A percentile compares a stretch with the other conserved stretches of the same genome.
Evolutionary conservation across 2,329 filamentous ascomycete species (phyloP).

Genomic region (Pestalotiopsis sp.): DNA sequence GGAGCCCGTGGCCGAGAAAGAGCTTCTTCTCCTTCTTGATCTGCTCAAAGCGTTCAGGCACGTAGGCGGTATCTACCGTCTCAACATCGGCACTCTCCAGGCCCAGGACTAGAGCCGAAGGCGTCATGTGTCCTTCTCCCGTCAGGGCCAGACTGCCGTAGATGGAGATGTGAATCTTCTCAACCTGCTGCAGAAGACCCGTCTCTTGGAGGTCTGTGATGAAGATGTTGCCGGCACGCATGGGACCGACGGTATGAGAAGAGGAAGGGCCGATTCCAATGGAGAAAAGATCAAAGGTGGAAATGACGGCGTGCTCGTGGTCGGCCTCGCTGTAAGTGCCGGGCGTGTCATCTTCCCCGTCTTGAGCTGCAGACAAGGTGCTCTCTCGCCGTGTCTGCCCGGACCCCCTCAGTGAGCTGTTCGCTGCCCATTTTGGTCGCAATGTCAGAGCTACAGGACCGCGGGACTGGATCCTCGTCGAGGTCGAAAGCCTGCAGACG

Average conservation of each 20-base stretch:
- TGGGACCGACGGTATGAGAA: constrained; percentile 51
- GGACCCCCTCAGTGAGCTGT: constrained; percentile 5
- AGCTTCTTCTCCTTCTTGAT: constrained; percentile 48
- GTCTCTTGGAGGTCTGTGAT: constrained; percentile 47
- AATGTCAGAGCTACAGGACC: background rate
- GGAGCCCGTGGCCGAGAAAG: constrained; percentile 41
- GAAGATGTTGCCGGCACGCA: constrained; percentile 53
- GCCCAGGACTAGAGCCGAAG: constrained; percentile 48
- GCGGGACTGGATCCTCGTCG: background rate
- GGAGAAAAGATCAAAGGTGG: constrained; percentile 51
- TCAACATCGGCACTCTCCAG: constrained; percentile 50
- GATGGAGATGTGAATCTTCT: constrained; percentile 47
- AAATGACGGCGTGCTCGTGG: constrained; percentile 52
- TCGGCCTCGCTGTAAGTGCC: constrained; percentile 49
- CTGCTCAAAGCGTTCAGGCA: constrained; percentile 43
- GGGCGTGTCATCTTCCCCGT: constrained; percentile 30
- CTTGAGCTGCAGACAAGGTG: constrained; percentile 17
- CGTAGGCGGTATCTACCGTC: constrained; percentile 48
- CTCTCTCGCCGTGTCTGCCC: constrained; percentile 17
- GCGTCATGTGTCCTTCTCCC: constrained; percentile 53
- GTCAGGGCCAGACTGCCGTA: constrained; percentile 52
- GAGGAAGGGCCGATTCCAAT: constrained; percentile 53
- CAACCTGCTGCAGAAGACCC: constrained; percentile 42
- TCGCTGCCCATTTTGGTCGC: background rate
- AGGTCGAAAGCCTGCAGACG: background rate